A percentile compares a stretch with the other conserved stretches of the same genome.
phyloP scores from a whole-genome alignment of 371 early-diverging fungal species.

The Paraphysoderma sedebokerense region DNA sequence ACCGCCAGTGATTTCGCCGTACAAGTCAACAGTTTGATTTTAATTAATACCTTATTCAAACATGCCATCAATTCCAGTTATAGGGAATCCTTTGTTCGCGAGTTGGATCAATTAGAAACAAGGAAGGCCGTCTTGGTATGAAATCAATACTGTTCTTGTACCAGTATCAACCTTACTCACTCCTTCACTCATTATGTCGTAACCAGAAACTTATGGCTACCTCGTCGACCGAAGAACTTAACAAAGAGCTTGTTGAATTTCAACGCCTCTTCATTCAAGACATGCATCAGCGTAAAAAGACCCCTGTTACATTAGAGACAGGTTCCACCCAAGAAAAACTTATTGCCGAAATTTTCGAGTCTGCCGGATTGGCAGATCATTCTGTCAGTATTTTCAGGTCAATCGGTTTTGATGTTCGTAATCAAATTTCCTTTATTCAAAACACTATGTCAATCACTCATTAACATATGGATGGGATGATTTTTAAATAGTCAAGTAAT shows the following conservation, averaged over 20 bases:
- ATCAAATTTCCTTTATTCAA: too few relatives aligned
- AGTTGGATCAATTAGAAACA: slow-evolving; percentile 23
- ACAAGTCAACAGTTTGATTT: slow-evolving; percentile 39
- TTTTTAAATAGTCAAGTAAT: too few relatives aligned
- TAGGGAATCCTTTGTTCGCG: slow-evolving; percentile 23
- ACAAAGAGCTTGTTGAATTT: slow-evolving; percentile 39
- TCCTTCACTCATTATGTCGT: background rate
- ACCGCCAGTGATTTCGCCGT: slow-evolving; percentile 41
- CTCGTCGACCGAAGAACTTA: slow-evolving; percentile 39
- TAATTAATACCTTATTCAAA: slow-evolving; percentile 41
- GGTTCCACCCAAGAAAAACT: too few relatives aligned
- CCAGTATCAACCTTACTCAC: background rate
- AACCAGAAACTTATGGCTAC: slow-evolving; percentile 24
- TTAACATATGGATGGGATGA: too few relatives aligned
- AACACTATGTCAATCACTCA: too few relatives aligned
- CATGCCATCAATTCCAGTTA: slow-evolving; percentile 39
- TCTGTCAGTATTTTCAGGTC: too few relatives aligned
- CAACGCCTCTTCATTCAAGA: slow-evolving; percentile 42
- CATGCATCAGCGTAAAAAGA: slow-evolving; percentile 24
- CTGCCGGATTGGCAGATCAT: too few relatives aligned
- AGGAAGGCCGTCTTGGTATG: slow-evolving; percentile 26
- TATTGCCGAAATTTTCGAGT: too few relatives aligned
- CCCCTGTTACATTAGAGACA: slow-evolving; percentile 29
- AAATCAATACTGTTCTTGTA: background rate
- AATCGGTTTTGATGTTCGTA: too few relatives aligned